phyloP scores from a whole-genome alignment of 2,329 filamentous ascomycete genomes.

The Cordyceps farinosa region DNA sequence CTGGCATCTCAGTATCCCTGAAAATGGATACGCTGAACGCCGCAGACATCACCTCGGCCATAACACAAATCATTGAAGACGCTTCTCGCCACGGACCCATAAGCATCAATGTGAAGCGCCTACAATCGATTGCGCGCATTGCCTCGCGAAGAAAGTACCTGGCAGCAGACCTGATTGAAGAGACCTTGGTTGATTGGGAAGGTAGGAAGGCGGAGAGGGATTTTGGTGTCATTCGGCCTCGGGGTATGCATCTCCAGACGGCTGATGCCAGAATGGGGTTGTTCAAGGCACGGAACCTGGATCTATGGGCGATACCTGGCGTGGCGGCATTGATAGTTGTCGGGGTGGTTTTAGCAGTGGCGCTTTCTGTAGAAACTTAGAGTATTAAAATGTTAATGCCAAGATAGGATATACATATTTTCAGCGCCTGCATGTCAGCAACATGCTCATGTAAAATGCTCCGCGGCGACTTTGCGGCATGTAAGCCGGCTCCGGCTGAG shows the following conservation, averaged over 20 bases:
- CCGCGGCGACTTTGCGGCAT: too few species aligned
- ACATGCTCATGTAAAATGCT: too few species aligned
- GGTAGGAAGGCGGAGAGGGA: background rate
- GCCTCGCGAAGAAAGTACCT: background rate
- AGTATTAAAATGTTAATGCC: too few species aligned
- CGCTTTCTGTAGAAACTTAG: too few species aligned
- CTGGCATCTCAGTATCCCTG: background rate
- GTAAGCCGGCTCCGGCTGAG: too few species aligned
- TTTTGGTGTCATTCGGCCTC: background rate
- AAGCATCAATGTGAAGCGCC: background rate
- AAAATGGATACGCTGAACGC: background rate
- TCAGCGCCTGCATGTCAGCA: too few species aligned
- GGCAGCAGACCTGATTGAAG: constrained; percentile 1
- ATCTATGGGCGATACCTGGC: constrained; percentile 16
- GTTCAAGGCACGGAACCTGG: constrained; percentile 32
- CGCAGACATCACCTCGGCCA: background rate
- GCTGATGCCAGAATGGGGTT: constrained; percentile 33
- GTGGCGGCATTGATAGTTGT: too few species aligned
- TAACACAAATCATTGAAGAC: background rate
- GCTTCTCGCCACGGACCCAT: background rate
- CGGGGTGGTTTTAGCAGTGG: too few species aligned
- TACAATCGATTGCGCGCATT: background rate
- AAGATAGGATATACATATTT: too few species aligned
- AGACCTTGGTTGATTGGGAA: background rate
- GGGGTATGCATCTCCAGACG: constrained; percentile 36